These are phyloP conservation scores for Scedosporium minutisporum DNA, from an alignment of 2,329 filamentous ascomycete species.

Conservation along the genomic window DNA sequence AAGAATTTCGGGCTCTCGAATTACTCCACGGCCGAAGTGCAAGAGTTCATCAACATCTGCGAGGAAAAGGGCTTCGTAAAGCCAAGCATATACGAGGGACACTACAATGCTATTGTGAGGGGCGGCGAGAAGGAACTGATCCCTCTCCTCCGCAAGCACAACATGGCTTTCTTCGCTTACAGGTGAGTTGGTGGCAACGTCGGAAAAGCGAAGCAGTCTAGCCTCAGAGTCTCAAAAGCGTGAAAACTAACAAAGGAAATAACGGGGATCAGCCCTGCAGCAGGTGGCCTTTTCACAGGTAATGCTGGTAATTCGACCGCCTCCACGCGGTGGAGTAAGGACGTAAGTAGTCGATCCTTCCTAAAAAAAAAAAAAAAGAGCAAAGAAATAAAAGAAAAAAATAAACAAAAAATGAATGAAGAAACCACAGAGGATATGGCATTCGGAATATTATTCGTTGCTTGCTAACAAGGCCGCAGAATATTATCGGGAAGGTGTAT, in stretches of 20 bases:
- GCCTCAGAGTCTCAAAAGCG: not conserved
- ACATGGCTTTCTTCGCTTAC: conserved; percentile 34
- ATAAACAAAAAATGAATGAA: too few species aligned
- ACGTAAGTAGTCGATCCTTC: not conserved
- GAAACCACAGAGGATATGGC: too few species aligned
- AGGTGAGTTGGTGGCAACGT: conserved; percentile 11
- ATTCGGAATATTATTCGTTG: too few species aligned
- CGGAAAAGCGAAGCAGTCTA: not conserved
- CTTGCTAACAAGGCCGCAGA: not conserved
- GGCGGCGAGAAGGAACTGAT: conserved; percentile 31
- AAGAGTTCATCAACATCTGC: conserved; percentile 31
- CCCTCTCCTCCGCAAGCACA: conserved; percentile 28
- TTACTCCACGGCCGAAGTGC: conserved; percentile 32
- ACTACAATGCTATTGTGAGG: conserved; percentile 35
- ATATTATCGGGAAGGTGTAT: not conserved
- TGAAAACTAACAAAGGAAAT: not conserved
- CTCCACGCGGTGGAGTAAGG: not conserved
- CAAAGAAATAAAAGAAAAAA: too few species aligned
- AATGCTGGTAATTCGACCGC: not conserved
- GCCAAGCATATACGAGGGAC: conserved; percentile 36
- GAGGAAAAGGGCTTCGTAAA: conserved; percentile 27
- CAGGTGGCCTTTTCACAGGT: not conserved
- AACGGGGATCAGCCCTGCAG: not conserved
- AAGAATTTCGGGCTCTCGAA: conserved; percentile 37
- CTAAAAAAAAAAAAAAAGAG: not conserved